Evolutionary conservation across 768 basidiomycete species (phyloP).

Genomic region (Pisolithus sp.): DNA sequence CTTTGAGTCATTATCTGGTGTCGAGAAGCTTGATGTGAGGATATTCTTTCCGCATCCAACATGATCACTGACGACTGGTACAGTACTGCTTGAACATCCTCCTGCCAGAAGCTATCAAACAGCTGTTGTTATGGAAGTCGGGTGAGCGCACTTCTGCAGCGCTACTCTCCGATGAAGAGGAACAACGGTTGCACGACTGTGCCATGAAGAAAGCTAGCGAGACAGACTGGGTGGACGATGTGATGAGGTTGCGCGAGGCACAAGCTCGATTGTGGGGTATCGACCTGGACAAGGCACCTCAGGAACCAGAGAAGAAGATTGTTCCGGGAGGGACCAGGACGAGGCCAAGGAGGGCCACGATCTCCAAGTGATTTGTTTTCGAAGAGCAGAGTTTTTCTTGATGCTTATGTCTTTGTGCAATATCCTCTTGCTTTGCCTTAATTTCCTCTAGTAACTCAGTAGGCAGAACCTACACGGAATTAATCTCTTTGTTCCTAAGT

Average conservation of each 20-base stretch:
- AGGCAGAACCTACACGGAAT: too few species aligned
- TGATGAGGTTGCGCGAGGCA: slow-evolving; percentile 36
- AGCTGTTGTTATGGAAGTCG: slow-evolving; percentile 67
- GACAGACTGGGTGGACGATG: slow-evolving; percentile 66
- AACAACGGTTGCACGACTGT: slow-evolving; percentile 45
- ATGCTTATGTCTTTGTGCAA: too few species aligned
- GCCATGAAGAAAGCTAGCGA: slow-evolving; percentile 44
- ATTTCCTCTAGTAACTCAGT: too few species aligned
- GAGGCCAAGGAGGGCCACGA: slow-evolving; percentile 19
- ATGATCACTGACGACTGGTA: neutral
- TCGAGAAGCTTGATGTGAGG: slow-evolving; percentile 50
- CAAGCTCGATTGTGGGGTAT: slow-evolving; percentile 34
- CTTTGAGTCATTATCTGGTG: slow-evolving; percentile 37
- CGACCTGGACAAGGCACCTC: slow-evolving; percentile 22
- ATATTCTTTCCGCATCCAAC: neutral
- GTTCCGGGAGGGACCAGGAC: slow-evolving; percentile 24
- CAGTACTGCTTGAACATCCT: slow-evolving; percentile 72
- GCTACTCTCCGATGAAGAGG: slow-evolving; percentile 48
- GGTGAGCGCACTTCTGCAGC: slow-evolving; percentile 47
- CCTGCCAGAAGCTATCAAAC: slow-evolving; percentile 63
- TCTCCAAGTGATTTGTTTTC: slow-evolving; percentile 9
- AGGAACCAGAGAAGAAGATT: slow-evolving; percentile 16
- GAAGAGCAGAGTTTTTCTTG: too few species aligned
- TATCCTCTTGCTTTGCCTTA: too few species aligned
- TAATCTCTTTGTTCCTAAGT: too few species aligned